Evolutionary conservation across 106 monocot genomes (phyloP), one percentile per base, ranked within the genome.

Genomic region (Hemerocallis citrina): DNA sequence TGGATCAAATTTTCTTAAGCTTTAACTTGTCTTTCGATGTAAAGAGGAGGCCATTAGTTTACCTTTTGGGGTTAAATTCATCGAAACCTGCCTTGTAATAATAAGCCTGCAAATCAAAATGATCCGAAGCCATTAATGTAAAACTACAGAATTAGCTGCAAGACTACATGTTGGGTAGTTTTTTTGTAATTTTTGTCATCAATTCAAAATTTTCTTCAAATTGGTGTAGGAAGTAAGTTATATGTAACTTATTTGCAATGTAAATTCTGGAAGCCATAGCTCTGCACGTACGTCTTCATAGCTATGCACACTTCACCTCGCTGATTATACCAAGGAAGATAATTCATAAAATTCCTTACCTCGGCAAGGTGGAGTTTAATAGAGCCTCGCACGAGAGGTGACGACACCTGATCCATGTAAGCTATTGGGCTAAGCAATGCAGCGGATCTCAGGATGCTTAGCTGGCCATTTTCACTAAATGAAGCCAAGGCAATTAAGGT

Each of bases 351-450:
- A 16, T 46, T 46, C 11, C 17, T 46, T 46, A 46, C 46, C n/a
- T 46, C 46, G 6, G 46, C 46, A 46, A 19, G 16, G 17, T 16
- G 17, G n/a, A 46, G 46, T 19, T 19, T 46, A 19, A n/a, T 19
- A n/a, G 16, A 14, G 10, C 46, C 46, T 46, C 46, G 7, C 9
- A 55, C 75, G 34, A 78, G 41, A 0, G 67, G 56, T 3, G 75
- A 79, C 22, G 58, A 35, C 21, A 79, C 58, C 1, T 72, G 70
- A 59, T 67, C 40, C 54, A 84, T 24, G 24, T 79, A 79, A 13
- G 79, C 78, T 9, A 84, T 71, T 29, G 83, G 83, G 14, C 75
- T 72, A 20, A 84, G 67, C 38, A 79, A 59, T 29, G 79, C 79
- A 11, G 79, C 79, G 6, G 83, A 84, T 32, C 74, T 75, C 2